phyloP scores from a whole-genome alignment of 164 flowering plant species.

The Stephania japonica region DNA sequence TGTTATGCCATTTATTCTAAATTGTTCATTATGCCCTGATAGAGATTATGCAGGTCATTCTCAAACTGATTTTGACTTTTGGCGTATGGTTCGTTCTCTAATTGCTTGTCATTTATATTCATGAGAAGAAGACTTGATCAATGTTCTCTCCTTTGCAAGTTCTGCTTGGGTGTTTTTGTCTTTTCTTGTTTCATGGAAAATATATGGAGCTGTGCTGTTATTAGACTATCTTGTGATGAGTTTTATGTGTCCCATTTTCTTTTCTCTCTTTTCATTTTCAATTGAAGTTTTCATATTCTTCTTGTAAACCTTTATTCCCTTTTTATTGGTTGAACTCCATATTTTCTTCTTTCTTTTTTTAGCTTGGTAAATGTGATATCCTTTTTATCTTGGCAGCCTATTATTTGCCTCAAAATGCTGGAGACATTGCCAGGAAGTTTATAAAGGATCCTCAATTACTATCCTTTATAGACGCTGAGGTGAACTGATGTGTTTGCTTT shows the following conservation, averaged over 20 bases:
- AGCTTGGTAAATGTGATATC: not conserved
- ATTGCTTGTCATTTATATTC: too few relatives aligned
- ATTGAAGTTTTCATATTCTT: not conserved
- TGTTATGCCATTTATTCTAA: too few relatives aligned
- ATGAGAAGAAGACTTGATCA: too few relatives aligned
- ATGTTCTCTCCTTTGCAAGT: too few relatives aligned
- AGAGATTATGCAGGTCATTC: too few relatives aligned
- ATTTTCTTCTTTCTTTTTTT: not conserved
- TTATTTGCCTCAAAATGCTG: slow-evolving; percentile 96
- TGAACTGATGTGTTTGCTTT: slow-evolving; percentile 17
- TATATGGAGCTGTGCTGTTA: not conserved
- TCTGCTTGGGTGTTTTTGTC: too few relatives aligned
- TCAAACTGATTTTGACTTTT: too few relatives aligned
- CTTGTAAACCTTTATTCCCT: not conserved
- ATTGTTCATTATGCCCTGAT: too few relatives aligned
- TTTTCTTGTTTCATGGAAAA: too few relatives aligned
- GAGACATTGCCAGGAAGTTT: slow-evolving; percentile 80
- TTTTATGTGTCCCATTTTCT: not conserved
- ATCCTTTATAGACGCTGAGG: slow-evolving; percentile 97
- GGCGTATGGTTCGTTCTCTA: too few relatives aligned
- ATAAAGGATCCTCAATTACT: slow-evolving; percentile 76
- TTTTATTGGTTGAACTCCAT: not conserved
- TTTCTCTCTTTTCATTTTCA: not conserved
- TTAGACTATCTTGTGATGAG: not conserved
- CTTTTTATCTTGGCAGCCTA: slow-evolving; percentile 46